These are phyloP conservation scores for Phaeodactylum tricornutum DNA, from an alignment of 108 stramenopile species.

Conservation along the genomic window DNA sequence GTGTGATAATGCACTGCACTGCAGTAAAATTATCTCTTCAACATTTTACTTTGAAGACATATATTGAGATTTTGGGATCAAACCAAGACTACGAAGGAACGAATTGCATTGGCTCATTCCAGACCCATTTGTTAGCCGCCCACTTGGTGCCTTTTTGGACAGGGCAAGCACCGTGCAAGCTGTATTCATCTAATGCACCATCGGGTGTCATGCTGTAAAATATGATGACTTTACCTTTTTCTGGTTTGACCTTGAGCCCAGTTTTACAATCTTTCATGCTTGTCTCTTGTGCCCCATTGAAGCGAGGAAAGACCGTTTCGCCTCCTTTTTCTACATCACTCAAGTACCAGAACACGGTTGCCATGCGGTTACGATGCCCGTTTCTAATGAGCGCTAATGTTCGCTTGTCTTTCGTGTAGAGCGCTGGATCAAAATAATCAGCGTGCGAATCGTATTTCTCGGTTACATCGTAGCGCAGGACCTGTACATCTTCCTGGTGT, in stretches of 20 bases:
- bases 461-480: conserved; percentile 40
- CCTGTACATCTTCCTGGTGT: conserved; percentile 75
- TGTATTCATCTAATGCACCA: conserved; percentile 40
- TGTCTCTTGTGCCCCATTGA: conserved; percentile 11
- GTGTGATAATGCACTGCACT: too few relatives aligned
- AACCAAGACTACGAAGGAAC: too few relatives aligned
- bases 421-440: conserved; percentile 60
- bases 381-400: conserved; percentile 42
- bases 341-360: conserved; percentile 87
- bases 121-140: conserved; percentile 91
- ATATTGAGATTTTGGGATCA: too few relatives aligned
- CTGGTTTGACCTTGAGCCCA: conserved; percentile 62
- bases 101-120: conserved; percentile 53
- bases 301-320: conserved; percentile 53
- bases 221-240: conserved; percentile 73
- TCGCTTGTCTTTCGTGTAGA: conserved; percentile 26
- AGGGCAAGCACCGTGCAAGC: conserved; percentile 88
- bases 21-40: too few relatives aligned
- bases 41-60: too few relatives aligned
- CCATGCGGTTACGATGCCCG: conserved; percentile 67
- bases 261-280: conserved; percentile 13
- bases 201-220: conserved; percentile 60
- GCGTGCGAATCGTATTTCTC: conserved; percentile 70
- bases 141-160: conserved; percentile 82
- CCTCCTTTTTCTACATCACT: conserved; percentile 73